Conservation (phyloP, 1,284 basidiomycete genomes). For the Cutaneotrichosporon daszewskae region DNA sequence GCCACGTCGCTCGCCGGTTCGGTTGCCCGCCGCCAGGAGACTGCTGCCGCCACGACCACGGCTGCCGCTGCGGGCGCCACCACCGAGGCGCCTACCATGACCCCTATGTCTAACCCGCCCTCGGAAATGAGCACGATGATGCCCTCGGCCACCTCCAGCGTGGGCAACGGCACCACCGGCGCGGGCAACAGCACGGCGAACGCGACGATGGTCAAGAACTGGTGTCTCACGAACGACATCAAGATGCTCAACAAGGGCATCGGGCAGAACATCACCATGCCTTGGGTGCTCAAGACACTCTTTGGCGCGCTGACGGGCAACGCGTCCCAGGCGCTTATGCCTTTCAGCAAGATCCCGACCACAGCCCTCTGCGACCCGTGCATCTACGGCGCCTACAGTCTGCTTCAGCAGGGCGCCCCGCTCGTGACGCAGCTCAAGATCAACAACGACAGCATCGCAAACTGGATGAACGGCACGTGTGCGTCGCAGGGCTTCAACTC, state of each 20-base stretch:
- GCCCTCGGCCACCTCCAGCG: neutral
- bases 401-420: no score
- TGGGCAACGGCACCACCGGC: neutral
- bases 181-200: neutral
- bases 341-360: neutral
- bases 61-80: neutral
- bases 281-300: neutral
- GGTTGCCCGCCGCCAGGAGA: neutral
- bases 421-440: neutral
- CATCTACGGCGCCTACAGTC: no score
- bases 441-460: slow-evolving; percentile 22
- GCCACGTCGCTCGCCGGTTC: neutral
- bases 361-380: no score
- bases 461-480: slow-evolving; percentile 27
- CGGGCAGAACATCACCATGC: neutral
- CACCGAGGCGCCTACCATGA: neutral
- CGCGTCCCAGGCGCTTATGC: no score
- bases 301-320: neutral
- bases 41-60: neutral
- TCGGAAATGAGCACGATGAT: no score
- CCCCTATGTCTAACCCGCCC: no score
- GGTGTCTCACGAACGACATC: no score
- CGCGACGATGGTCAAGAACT: no score
- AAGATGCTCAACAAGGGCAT: no score
- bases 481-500: neutral